Evolutionary conservation across 2,329 filamentous ascomycete genomes (phyloP).

Genomic region (Onygena corvina): DNA sequence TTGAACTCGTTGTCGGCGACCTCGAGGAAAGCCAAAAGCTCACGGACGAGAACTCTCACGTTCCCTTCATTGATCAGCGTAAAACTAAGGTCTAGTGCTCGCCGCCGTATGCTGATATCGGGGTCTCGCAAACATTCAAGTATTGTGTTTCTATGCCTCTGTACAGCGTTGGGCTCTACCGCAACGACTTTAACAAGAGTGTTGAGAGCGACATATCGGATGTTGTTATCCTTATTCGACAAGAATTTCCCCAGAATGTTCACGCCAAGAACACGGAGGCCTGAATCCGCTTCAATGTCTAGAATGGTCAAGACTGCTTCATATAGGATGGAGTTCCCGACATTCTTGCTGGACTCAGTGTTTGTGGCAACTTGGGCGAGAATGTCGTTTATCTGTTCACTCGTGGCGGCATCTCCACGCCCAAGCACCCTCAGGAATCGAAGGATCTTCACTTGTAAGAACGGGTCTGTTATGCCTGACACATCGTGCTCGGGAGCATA

Average conservation of each 20-base stretch:
- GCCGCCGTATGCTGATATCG: constrained; percentile 90
- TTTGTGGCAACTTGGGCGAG: constrained; percentile 95
- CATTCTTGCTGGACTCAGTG: constrained; percentile 95
- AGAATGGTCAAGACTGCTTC: constrained; percentile 94
- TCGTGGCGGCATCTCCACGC: constrained; percentile 72
- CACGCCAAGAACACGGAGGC: constrained; percentile 82
- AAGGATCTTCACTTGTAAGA: constrained; percentile 92
- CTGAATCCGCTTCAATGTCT: constrained; percentile 95
- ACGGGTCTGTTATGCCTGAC: constrained; percentile 93
- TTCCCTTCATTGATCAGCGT: constrained; percentile 96
- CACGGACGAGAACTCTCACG: constrained; percentile 81
- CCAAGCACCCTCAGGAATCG: constrained; percentile 74
- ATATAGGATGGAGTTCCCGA: constrained; percentile 95
- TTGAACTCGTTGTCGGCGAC: constrained; percentile 98
- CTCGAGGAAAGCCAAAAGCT: constrained; percentile 87
- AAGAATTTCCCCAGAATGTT: constrained; percentile 98
- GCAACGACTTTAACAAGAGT: constrained; percentile 96
- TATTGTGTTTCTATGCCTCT: constrained; percentile 93
- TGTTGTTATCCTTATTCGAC: constrained; percentile 98
- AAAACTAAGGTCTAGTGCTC: constrained; percentile 94
- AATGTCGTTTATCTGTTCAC: constrained; percentile 97
- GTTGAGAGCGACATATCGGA: constrained; percentile 93
- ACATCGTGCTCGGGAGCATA: constrained; percentile 98
- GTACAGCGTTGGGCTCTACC: constrained; percentile 93
- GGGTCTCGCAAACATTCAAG: constrained; percentile 91